A percentile compares a stretch with the other conserved stretches of the same genome.
phyloP scores from a whole-genome alignment of 208 protist species.

The Trypanosoma brucei region DNA sequence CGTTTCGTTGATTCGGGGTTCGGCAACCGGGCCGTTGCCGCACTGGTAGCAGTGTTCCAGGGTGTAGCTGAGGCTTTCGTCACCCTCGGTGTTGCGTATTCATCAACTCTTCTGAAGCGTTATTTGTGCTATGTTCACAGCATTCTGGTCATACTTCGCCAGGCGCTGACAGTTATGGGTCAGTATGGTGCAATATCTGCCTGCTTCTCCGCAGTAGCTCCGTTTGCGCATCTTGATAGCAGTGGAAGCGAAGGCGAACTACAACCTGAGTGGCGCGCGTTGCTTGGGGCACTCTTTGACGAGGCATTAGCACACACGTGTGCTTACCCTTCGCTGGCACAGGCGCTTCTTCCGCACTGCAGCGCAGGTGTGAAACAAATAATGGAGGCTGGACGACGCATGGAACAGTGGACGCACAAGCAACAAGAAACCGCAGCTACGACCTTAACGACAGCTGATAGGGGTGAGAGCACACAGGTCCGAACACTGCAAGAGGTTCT shows the following conservation, averaged over 20 bases:
- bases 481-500: slow-evolving; percentile 16
- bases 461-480: not conserved
- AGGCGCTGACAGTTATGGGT: slow-evolving; percentile 7
- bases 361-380: slow-evolving; percentile 14
- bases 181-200: slow-evolving; percentile 20
- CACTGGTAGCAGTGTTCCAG: slow-evolving; percentile 12
- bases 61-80: slow-evolving; percentile 8
- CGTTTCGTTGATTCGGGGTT: not conserved
- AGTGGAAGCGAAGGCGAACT: not conserved
- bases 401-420: slow-evolving; percentile 1
- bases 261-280: slow-evolving; percentile 11
- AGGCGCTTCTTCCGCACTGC: slow-evolving; percentile 21
- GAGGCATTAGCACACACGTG: slow-evolving; percentile 16
- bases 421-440: not conserved
- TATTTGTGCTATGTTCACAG: slow-evolving; percentile 14
- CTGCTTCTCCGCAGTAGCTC: slow-evolving; percentile 9
- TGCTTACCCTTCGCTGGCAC: slow-evolving; percentile 16
- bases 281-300: slow-evolving; percentile 21
- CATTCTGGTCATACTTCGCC: slow-evolving; percentile 11
- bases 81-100: not conserved
- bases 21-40: not conserved
- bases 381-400: slow-evolving; percentile 4
- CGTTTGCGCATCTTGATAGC: slow-evolving; percentile 4
- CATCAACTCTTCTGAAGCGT: not conserved
- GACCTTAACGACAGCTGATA: not conserved